These are phyloP conservation scores for Apiospora koreana DNA, from an alignment of 2,329 filamentous ascomycete species.

Conservation along the genomic window DNA sequence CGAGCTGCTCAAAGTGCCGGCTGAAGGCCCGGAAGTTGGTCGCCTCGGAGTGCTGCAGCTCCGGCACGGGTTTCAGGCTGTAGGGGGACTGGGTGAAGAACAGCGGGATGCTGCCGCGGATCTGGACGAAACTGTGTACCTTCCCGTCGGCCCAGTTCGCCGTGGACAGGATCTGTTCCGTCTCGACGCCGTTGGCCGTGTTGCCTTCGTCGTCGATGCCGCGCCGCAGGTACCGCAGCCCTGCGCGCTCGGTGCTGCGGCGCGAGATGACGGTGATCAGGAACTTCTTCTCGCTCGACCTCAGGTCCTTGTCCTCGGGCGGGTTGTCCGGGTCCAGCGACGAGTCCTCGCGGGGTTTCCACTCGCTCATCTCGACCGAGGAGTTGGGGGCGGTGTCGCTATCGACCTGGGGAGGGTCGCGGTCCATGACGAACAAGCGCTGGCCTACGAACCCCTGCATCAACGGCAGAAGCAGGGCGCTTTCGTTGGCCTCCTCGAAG, in stretches of 20 bases:
- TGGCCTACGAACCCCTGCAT: conserved; percentile 97
- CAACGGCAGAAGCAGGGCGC: conserved; percentile 73
- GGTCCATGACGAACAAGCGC: conserved; percentile 73
- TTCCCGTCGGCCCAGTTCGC: conserved; percentile 64
- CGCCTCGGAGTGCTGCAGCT: conserved; percentile 77
- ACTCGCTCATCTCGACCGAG: conserved; percentile 31
- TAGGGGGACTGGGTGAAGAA: conserved; percentile 97
- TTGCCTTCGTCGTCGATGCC: conserved; percentile 89
- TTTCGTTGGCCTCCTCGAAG: conserved; percentile 73
- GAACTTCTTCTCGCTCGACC: conserved; percentile 58
- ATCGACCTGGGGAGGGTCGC: conserved; percentile 56
- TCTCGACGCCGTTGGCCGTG: conserved; percentile 89
- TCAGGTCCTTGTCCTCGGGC: conserved; percentile 29
- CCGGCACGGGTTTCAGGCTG: conserved; percentile 83
- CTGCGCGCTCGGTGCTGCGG: conserved; percentile 81
- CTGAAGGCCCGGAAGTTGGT: conserved; percentile 78
- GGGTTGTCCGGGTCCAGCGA: conserved; percentile 26
- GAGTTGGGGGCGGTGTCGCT: conserved; percentile 29
- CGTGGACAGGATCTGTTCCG: conserved; percentile 86
- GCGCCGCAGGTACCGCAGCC: conserved; percentile 84
- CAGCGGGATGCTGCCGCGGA: conserved; percentile 87
- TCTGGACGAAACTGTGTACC: conserved; percentile 81
- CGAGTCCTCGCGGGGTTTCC: conserved; percentile 17
- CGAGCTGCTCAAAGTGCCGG: conserved; percentile 74
- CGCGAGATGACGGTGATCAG: conserved; percentile 91